A percentile compares a stretch with the other conserved stretches of the same genome.
Conservation (phyloP, 257 asterid genomes). For the Solanum ossicruentum region DNA sequence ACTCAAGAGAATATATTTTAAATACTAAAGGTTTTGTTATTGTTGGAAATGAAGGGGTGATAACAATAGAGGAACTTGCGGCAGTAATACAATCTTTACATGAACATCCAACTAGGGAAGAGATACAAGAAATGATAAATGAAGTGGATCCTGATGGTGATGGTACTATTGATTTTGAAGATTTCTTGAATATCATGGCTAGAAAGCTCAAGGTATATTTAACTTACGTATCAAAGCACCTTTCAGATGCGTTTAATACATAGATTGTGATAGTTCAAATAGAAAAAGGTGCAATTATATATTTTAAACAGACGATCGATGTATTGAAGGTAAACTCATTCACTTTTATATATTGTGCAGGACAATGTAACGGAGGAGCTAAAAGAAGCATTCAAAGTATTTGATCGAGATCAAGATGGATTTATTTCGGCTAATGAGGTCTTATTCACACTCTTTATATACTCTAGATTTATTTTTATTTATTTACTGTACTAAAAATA, state of each 20-base stretch:
- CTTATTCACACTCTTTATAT: background rate
- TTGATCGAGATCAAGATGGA: conserved; percentile 73
- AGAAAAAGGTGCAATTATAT: no score
- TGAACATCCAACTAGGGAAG: conserved; percentile 50
- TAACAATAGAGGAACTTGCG: conserved; percentile 44
- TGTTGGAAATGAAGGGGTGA: conserved; percentile 25
- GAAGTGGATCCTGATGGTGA: conserved; percentile 49
- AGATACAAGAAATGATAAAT: conserved; percentile 46
- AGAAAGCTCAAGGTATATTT: conserved; percentile 37
- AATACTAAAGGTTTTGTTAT: background rate
- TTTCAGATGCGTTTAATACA: no score
- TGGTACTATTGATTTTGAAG: conserved; percentile 38
- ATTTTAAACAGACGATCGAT: background rate
- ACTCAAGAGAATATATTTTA: background rate
- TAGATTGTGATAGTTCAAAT: no score
- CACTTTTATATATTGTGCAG: conserved; percentile 3
- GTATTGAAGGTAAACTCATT: background rate
- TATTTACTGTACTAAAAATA: background rate
- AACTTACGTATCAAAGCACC: background rate
- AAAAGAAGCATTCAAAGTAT: conserved; percentile 64
- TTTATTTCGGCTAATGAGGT: conserved; percentile 64
- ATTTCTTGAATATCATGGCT: conserved; percentile 47
- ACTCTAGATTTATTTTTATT: no score
- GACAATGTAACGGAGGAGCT: conserved; percentile 47
- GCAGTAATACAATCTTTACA: conserved; percentile 38